Evolutionary conservation across 805 yeast genomes (phyloP).

Genomic region (Candida coleopterorum): DNA sequence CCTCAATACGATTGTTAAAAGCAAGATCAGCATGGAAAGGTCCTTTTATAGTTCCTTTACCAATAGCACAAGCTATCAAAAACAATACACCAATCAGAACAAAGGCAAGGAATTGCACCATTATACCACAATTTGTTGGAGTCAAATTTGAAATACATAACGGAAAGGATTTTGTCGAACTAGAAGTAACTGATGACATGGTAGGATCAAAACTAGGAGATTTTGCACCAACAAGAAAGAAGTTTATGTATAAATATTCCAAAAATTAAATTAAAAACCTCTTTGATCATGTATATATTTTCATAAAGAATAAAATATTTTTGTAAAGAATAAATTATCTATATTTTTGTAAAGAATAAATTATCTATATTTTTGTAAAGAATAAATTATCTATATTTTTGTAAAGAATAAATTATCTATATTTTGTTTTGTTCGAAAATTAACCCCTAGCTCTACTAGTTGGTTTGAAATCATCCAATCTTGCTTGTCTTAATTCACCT

Average conservation of each 20-base stretch:
- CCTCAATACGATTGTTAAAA: constrained; percentile 24
- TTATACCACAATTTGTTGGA: constrained; percentile 94
- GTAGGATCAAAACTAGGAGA: constrained; percentile 95
- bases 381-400: no score
- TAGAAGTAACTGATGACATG: constrained; percentile 90
- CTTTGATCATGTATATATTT: background rate
- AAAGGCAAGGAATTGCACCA: constrained; percentile 92
- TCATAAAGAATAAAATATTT: no score
- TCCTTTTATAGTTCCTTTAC: constrained; percentile 91
- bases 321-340: no score
- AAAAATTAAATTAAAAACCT: constrained; percentile 47
- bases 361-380: no score
- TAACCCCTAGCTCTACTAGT: constrained; percentile 14
- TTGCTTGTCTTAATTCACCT: constrained; percentile 72
- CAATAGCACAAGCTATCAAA: constrained; percentile 79
- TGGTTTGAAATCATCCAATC: constrained; percentile 45
- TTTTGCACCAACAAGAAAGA: constrained; percentile 90
- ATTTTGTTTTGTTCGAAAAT: no score
- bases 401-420: no score
- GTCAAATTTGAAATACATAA: constrained; percentile 92
- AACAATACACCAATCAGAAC: constrained; percentile 87
- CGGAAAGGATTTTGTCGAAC: constrained; percentile 88
- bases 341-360: no score
- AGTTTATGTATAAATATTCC: constrained; percentile 75
- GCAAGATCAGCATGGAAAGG: constrained; percentile 51